Conservation (phyloP, 805 yeast species). For the Candida incommunis region DNA sequence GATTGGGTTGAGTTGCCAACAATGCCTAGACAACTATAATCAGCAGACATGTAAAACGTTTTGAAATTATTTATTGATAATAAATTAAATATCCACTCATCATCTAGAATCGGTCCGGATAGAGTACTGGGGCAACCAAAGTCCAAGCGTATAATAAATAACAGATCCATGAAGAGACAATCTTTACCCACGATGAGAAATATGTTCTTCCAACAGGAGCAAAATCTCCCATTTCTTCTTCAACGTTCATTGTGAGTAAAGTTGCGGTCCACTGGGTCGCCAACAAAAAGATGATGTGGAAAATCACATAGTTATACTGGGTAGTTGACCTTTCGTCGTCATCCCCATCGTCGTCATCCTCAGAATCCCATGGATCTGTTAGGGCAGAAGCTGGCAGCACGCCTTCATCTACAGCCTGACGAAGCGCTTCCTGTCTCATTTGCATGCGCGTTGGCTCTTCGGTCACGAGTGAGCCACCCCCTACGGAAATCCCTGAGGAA, state of each 20-base stretch:
- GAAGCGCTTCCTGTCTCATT: constrained; percentile 74
- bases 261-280: constrained; percentile 98
- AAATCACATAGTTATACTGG: constrained; percentile 28
- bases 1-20: no score
- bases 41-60: no score
- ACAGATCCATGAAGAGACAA: constrained; percentile 85
- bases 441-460: constrained; percentile 50
- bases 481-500: constrained; percentile 19
- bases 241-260: constrained; percentile 79
- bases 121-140: constrained; percentile 71
- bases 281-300: constrained; percentile 81
- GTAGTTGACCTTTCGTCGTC: constrained; percentile 6
- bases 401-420: constrained; percentile 94
- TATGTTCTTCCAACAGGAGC: constrained; percentile 96
- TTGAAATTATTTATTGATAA: no score
- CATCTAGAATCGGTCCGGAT: constrained; percentile 79
- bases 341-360: constrained; percentile 18
- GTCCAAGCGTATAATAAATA: constrained; percentile 82
- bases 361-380: constrained; percentile 52
- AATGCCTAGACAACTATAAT: no score
- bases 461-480: constrained; percentile 25
- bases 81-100: no score
- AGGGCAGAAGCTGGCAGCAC: constrained; percentile 87
- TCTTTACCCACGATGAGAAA: constrained; percentile 89
- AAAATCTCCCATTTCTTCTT: constrained; percentile 74